Conservation (phyloP, 495 filamentous ascomycete species). For the Schizothecium vesticola region DNA sequence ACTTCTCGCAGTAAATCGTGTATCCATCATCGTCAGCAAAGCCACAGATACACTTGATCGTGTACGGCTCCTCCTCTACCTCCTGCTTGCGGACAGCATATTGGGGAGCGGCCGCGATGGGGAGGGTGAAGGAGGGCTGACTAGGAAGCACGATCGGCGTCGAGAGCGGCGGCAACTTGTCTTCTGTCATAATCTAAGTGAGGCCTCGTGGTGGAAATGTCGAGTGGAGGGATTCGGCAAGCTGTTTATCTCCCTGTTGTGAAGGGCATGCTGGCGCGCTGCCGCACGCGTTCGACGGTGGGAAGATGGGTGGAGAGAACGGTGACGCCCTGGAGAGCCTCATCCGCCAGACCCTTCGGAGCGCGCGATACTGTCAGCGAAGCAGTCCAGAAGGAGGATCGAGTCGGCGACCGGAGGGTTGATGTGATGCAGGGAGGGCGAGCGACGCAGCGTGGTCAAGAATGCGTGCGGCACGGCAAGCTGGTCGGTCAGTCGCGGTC, state of each 20-base stretch:
- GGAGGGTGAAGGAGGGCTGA: constrained; percentile 46
- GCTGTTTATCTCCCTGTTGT: constrained; percentile 45
- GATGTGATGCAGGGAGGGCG: not conserved
- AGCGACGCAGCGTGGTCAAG: not conserved
- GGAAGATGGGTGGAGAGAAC: constrained; percentile 16
- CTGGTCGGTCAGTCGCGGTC: constrained; percentile 5
- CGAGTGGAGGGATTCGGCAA: constrained; percentile 30
- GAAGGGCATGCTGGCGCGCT: constrained; percentile 56
- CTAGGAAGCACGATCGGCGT: constrained; percentile 50
- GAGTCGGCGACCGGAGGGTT: not conserved
- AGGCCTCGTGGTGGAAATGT: constrained; percentile 52
- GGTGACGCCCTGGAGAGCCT: constrained; percentile 15
- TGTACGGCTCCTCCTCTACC: constrained; percentile 83
- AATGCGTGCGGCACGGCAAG: not conserved
- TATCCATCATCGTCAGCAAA: constrained; percentile 92
- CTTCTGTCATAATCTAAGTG: constrained; percentile 94
- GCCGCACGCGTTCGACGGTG: constrained; percentile 31
- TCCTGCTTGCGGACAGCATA: constrained; percentile 51
- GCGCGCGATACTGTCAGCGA: constrained; percentile 10
- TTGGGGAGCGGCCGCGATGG: constrained; percentile 46
- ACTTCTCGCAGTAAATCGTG: constrained; percentile 92
- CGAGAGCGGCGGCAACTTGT: constrained; percentile 62
- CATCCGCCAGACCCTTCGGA: constrained; percentile 22
- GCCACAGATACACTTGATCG: constrained; percentile 95
- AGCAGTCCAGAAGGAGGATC: not conserved